Evolutionary conservation across 176 grass and related monocot genomes (phyloP).

Genomic region (Aechmea fasciata): DNA sequence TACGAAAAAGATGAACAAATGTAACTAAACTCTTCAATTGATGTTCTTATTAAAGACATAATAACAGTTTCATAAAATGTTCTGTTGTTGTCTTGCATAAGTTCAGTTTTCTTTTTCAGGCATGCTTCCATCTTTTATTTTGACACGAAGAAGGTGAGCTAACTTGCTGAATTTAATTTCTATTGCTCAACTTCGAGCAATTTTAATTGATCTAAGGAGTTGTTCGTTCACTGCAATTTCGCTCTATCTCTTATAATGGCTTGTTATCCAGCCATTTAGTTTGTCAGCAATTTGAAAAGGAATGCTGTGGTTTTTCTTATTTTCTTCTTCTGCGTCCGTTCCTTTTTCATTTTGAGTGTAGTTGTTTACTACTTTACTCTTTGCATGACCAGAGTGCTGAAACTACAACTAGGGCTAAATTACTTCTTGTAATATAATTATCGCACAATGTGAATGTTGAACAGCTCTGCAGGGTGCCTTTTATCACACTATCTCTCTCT

Average conservation of each 20-base stretch:
- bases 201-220: not conserved
- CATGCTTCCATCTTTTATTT: too few relatives aligned
- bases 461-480: too few relatives aligned
- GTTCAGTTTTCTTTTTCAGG: not conserved
- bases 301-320: not conserved
- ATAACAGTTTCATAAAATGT: not conserved
- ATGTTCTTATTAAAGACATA: not conserved
- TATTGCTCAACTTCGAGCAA: not conserved
- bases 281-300: not conserved
- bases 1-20: not conserved
- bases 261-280: not conserved
- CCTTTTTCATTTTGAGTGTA: not conserved
- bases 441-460: too few relatives aligned
- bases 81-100: not conserved
- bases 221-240: not conserved
- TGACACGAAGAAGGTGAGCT: too few relatives aligned
- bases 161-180: not conserved
- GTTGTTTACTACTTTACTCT: not conserved
- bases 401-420: too few relatives aligned
- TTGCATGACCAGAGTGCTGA: not conserved
- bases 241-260: not conserved
- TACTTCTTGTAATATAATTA: too few relatives aligned
- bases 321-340: not conserved
- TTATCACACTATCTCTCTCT: too few relatives aligned
- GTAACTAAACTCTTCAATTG: not conserved